Evolutionary conservation across 192 early-diverging fungal genomes (phyloP), one percentile per base, ranked within the genome.

Genomic region (Entomortierella lignicola): DNA sequence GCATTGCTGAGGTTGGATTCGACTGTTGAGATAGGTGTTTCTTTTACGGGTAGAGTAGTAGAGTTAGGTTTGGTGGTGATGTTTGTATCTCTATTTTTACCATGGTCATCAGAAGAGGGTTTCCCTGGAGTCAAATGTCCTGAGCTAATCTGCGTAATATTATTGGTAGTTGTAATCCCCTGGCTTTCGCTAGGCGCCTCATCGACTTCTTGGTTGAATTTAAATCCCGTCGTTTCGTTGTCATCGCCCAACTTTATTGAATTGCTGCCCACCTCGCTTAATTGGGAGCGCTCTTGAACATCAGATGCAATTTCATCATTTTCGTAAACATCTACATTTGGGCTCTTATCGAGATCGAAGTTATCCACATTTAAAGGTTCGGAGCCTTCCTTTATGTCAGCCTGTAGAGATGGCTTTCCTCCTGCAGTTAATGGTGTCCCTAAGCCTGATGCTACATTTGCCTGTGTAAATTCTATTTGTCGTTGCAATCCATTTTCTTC

Each of bases 241-340:
- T 65, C 62, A 53, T 65, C 56, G 34, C 32, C 61, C 47, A 41
- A 23, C 8, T 27, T 55, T 34, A 20, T 31, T n/a, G 42, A 31
- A 39, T 44, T n/a, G n/a, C 56, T 52, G 15, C 18, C 55, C 10
- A 8, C 20, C 4, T 66, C 63, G 43, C 57, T 54, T 31, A 66
- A 5, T 26, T 66, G 64, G 8, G 72, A 74, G 23, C 64, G 72
- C 59, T 74, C 72, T 42, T 74, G 72, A 13, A 74, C 44, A 32
- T 74, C 63, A 15, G 72, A 74, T 3, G 63, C 72, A 39, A 74
- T 74, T 39, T 74, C 72, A 30, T 25, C 20, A 8, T 25, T 5
- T 47, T 15, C 20, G 44, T 15, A 47, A 4, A 15, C 44, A 44
- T 54, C 47, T 12, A n/a, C 13, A 4, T 15, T 30, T 1, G 41